Evolutionary conservation across 768 basidiomycete species (phyloP).

Genomic region (Lactifluus piperatus): DNA sequence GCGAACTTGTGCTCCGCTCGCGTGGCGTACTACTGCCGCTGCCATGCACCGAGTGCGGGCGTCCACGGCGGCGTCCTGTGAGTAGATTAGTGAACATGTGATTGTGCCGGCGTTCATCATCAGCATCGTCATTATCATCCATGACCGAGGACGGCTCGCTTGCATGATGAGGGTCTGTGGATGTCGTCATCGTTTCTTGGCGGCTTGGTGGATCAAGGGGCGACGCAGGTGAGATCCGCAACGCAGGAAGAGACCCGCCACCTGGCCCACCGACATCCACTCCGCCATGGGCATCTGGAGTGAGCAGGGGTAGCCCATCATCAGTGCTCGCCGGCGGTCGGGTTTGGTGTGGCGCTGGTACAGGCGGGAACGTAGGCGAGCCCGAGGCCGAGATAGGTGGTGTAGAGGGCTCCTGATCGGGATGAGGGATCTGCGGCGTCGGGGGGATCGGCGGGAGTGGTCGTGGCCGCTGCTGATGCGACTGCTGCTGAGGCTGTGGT

Average conservation of each 20-base stretch:
- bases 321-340: background rate
- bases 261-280: background rate
- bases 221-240: slow-evolving; percentile 5
- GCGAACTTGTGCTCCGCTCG: background rate
- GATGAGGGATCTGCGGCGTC: background rate
- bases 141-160: background rate
- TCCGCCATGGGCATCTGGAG: background rate
- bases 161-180: background rate
- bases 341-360: background rate
- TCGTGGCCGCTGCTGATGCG: background rate
- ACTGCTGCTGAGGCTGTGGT: background rate
- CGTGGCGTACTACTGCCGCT: slow-evolving; percentile 2
- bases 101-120: background rate
- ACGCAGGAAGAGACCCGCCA: background rate
- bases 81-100: background rate
- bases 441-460: background rate
- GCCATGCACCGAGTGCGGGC: slow-evolving; percentile 14
- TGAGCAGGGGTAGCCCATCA: background rate
- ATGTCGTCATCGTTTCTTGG: background rate
- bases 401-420: background rate
- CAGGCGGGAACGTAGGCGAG: background rate
- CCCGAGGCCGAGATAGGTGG: background rate
- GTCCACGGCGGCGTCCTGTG: background rate
- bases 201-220: background rate
- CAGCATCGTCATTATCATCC: background rate